Evolutionary conservation across 1,284 basidiomycete species (phyloP).

Genomic region (Apiotrichum veenhuisii): DNA sequence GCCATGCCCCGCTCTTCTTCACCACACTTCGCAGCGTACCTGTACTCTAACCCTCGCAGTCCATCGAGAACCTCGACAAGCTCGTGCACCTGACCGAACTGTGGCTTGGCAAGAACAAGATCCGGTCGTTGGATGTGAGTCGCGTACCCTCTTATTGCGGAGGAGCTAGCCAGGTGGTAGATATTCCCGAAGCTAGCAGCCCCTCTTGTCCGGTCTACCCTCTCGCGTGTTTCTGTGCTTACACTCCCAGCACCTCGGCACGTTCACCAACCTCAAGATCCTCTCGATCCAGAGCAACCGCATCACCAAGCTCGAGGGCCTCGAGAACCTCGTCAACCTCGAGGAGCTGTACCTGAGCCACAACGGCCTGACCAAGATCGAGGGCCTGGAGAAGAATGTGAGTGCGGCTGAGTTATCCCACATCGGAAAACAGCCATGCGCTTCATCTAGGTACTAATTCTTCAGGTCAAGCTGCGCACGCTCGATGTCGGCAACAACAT

Average conservation of each 20-base stretch:
- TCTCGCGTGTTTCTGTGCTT: constrained; percentile 23
- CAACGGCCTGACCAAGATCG: constrained; percentile 80
- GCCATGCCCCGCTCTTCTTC: too few species aligned
- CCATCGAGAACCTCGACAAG: constrained; percentile 81
- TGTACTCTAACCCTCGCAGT: constrained; percentile 51
- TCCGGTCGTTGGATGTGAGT: constrained; percentile 72
- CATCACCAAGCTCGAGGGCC: constrained; percentile 78
- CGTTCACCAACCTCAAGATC: constrained; percentile 69
- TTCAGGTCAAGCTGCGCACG: constrained; percentile 71
- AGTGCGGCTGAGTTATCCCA: constrained; percentile 29
- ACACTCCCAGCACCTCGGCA: constrained; percentile 58
- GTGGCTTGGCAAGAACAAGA: constrained; percentile 98
- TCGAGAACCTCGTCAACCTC: constrained; percentile 67
- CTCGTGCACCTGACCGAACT: constrained; percentile 82
- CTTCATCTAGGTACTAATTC: constrained; percentile 2
- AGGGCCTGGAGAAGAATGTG: constrained; percentile 81
- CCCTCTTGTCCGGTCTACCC: background rate
- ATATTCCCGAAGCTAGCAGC: too few species aligned
- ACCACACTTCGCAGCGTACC: background rate
- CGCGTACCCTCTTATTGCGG: constrained; percentile 4
- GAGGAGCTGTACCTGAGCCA: constrained; percentile 94
- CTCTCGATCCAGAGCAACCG: constrained; percentile 90
- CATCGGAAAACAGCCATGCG: too few species aligned
- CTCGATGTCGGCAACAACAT: constrained; percentile 86
- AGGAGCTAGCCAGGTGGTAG: background rate